These are phyloP conservation scores for Stereum hirsutum DNA, from an alignment of 1,284 basidiomycete species.

Conservation along the genomic window DNA sequence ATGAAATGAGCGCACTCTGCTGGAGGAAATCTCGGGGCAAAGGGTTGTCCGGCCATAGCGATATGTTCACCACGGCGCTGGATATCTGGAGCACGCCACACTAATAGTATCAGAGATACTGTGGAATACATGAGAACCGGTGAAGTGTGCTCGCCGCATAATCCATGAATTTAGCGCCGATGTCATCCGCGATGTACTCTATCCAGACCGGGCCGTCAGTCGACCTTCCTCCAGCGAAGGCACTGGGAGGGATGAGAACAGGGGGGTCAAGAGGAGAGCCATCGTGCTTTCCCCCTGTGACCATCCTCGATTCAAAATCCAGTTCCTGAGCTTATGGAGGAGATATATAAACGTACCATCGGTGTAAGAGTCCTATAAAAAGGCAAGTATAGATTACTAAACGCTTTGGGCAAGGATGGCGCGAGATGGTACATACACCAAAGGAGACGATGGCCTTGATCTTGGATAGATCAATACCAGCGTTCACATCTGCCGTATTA, in stretches of 20 bases:
- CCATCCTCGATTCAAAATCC: too few relatives aligned
- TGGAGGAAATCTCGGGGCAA: conserved; percentile 23
- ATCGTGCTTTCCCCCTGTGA: conserved; percentile 22
- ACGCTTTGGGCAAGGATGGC: conserved; percentile 3
- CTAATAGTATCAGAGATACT: too few relatives aligned
- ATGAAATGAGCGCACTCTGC: conserved; percentile 16
- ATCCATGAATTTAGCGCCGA: conserved; percentile 26
- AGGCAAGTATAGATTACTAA: neutral
- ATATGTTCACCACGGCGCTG: conserved; percentile 9
- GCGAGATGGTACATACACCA: conserved; percentile 18
- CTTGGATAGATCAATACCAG: conserved; percentile 19
- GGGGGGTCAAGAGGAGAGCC: conserved; percentile 22
- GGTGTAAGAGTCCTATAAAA: conserved; percentile 22
- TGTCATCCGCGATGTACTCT: conserved; percentile 23
- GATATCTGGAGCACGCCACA: too few relatives aligned
- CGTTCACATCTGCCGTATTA: conserved; percentile 26
- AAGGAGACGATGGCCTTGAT: conserved; percentile 32
- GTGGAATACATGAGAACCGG: too few relatives aligned
- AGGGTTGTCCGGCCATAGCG: conserved; percentile 22
- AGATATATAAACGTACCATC: too few relatives aligned
- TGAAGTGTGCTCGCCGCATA: conserved; percentile 28
- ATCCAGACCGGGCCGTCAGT: conserved; percentile 28
- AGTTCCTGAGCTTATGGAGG: too few relatives aligned
- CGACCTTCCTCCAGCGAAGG: conserved; percentile 23
- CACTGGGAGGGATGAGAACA: conserved; percentile 20